Evolutionary conservation across 257 asterid species (phyloP).

Genomic region (Petunia axillaris): DNA sequence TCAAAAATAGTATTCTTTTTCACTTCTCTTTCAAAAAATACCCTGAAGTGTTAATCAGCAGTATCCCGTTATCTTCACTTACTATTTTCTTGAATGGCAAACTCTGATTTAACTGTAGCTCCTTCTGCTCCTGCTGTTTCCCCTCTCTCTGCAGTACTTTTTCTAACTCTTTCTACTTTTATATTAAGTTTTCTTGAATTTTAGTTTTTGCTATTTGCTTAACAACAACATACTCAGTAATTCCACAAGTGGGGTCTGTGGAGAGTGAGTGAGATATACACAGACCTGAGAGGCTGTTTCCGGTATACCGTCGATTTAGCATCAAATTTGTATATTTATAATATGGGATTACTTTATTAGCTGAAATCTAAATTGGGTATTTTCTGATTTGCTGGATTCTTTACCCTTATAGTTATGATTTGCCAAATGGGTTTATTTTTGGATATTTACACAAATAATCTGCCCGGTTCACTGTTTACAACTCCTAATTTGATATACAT

Average conservation of each 20-base stretch:
- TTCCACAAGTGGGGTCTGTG: too few relatives aligned
- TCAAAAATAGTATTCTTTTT: neutral
- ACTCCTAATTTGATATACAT: too few relatives aligned
- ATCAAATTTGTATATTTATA: neutral
- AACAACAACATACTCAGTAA: too few relatives aligned
- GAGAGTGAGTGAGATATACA: too few relatives aligned
- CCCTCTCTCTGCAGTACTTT: conserved; percentile 48
- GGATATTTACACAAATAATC: too few relatives aligned
- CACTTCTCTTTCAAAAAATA: neutral
- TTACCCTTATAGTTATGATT: neutral
- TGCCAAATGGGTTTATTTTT: neutral
- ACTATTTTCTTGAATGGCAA: conserved; percentile 47
- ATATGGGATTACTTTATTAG: neutral
- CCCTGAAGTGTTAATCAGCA: conserved; percentile 27
- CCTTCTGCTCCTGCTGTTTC: conserved; percentile 39
- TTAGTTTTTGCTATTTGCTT: neutral
- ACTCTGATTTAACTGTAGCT: conserved; percentile 48
- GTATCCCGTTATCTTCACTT: neutral
- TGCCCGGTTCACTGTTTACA: too few relatives aligned
- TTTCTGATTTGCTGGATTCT: neutral
- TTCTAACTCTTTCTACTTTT: neutral
- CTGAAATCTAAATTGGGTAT: neutral
- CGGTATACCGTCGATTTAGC: neutral
- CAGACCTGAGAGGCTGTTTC: too few relatives aligned
- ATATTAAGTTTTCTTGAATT: neutral